Percentiles rank a stretch among this genome's conserved stretches.
These are phyloP conservation scores for Salvia sclarea DNA, from an alignment of 305 asterid species.

Conservation along the genomic window DNA sequence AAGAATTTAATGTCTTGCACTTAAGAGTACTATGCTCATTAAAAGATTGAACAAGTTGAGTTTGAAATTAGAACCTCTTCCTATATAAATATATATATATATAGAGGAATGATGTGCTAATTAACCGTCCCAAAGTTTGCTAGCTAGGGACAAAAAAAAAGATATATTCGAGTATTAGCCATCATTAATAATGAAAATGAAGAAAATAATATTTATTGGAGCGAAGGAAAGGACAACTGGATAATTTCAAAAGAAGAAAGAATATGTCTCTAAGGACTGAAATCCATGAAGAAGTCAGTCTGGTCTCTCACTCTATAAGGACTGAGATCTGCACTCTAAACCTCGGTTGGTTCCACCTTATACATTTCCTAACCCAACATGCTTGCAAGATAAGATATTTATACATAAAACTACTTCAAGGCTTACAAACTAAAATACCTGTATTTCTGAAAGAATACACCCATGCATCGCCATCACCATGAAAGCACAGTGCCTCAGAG, in stretches of 20 bases:
- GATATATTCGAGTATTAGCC: no score
- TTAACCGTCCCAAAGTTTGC: no score
- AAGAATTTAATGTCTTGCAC: neutral
- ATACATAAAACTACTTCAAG: neutral
- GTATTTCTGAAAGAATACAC: constrained; percentile 83
- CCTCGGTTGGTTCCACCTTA: neutral
- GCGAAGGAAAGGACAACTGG: neutral
- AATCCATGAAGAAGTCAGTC: neutral
- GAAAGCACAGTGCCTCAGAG: constrained; percentile 84
- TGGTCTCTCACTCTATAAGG: neutral
- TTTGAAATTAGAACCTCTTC: no score
- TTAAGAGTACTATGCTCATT: neutral
- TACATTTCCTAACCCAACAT: neutral
- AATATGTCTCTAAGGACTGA: neutral
- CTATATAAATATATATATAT: no score
- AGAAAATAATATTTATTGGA: neutral
- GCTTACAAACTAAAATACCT: constrained; percentile 47
- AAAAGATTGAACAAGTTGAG: neutral
- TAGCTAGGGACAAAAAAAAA: no score
- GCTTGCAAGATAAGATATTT: neutral
- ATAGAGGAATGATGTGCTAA: no score
- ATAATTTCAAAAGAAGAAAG: neutral
- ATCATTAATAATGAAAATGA: no score
- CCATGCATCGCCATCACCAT: constrained; percentile 95
- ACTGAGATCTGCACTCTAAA: neutral